Evolutionary conservation across 345 rosid genomes (phyloP), one percentile per base, ranked within the genome.

Genomic region (Murraya paniculata): DNA sequence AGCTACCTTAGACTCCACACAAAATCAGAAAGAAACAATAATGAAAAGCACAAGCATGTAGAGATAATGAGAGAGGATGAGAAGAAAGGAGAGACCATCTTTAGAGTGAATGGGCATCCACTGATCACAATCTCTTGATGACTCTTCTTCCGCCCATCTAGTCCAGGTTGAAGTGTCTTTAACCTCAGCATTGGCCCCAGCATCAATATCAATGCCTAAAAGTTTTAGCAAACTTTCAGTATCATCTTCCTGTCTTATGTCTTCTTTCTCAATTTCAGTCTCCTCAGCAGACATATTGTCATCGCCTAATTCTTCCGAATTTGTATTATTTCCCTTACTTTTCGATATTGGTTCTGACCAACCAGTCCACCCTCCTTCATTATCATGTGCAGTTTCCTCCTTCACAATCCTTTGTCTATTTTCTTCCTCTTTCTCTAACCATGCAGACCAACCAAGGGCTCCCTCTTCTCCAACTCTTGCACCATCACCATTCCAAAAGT

Each of bases 351-450:
- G 97, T 79, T 91, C 92, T 62, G 90, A 94, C 99, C 99, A 96
- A 73, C 98, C 98, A 66, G 96, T 94, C 99, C 99, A 94, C 83
- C 99, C 97, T 79, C 99, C 99, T 81, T 91, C 95, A 64, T 84
- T 84, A 41, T 88, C 87, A 70, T 79, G 88, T 35, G 81, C 76
- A 73, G 76, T 59, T 84, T 95, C 93, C 83, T 92, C 95, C 83
- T 83, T 89, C 73, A 89, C 77, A 61, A 79, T 82, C 78, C 85
- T 87, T 81, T 91, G 95, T 86, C 99, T 90, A 66, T 86, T 86
- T 81, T 94, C 95, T 80, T 96, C 99, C 88, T 96, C 99, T 82
- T 92, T 96, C 82, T 90, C 97, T 84, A 96, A 81, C 99, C 99
- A 96, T 31, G 77, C 31, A 8, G 92, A 87, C 99, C 99, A 96